Percentiles rank a stretch among this genome's conserved stretches.
Conservation (phyloP, 208 protist species). For the Leishmania tropica region DNA sequence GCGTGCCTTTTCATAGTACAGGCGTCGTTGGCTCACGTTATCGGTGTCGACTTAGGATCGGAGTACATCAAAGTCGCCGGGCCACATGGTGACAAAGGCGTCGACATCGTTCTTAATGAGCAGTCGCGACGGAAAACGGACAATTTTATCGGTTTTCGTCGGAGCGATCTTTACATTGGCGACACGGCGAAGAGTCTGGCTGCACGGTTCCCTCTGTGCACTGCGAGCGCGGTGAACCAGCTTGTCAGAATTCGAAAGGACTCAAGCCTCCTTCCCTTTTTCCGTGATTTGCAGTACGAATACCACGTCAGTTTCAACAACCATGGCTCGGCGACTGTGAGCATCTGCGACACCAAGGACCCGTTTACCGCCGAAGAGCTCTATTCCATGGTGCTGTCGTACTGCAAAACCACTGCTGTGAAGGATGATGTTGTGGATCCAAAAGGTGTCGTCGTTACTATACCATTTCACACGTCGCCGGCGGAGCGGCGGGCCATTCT, state of each 20-base stretch:
- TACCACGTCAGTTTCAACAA: conserved; percentile 53
- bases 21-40: conserved; percentile 45
- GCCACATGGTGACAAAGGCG: conserved; percentile 58
- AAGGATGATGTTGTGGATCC: conserved; percentile 59
- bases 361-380: conserved; percentile 89
- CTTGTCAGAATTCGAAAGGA: conserved; percentile 63
- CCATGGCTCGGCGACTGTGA: conserved; percentile 49
- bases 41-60: conserved; percentile 91
- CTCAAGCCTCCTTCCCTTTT: conserved; percentile 34
- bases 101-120: conserved; percentile 96
- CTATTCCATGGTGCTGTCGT: conserved; percentile 86
- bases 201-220: conserved; percentile 85
- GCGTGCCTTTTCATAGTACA: conserved; percentile 11
- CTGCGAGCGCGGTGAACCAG: conserved; percentile 65
- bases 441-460: conserved; percentile 84
- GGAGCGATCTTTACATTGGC: conserved; percentile 91
- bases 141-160: conserved; percentile 90
- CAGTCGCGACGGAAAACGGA: conserved; percentile 93
- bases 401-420: conserved; percentile 49
- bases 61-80: conserved; percentile 82
- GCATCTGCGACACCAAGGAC: conserved; percentile 48
- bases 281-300: conserved; percentile 40
- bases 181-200: conserved; percentile 85
- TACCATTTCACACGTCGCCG: conserved; percentile 87
- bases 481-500: conserved; percentile 84